Evolutionary conservation across 257 asterid genomes (phyloP), one percentile per base, ranked within the genome.

Genomic region (Lycium barbarum): DNA sequence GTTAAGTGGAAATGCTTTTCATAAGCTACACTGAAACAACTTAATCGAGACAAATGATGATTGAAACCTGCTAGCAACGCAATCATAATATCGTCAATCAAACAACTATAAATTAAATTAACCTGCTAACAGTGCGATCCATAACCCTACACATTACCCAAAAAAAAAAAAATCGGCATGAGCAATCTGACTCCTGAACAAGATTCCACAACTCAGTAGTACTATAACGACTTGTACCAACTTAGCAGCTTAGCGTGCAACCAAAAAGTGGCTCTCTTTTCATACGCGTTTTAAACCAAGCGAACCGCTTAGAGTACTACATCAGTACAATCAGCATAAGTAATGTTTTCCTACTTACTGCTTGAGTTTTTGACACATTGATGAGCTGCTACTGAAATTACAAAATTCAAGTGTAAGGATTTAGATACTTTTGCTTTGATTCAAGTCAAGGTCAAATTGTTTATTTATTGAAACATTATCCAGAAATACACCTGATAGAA

Each of bases 241-340:
- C 45, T 40, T 40, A 40, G 45, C 15, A 65, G 9, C 45, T 40
- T 40, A 40, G 45, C 6, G 45, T 58, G 65, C 26, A 58, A 17
- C 26, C 6, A 58, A 58, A 58, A 58, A 58, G 26, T 6, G 26
- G 10, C 65, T 15, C 26, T 58, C 65, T 58, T 58, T 18, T 58
- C 65, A n/a, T n/a, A n/a, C n/a, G n/a, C n/a, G n/a, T n/a, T n/a
- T n/a, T n/a, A n/a, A n/a, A n/a, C n/a, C n/a, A n/a, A n/a, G n/a
- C n/a, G n/a, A n/a, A n/a, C n/a, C n/a, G n/a, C n/a, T n/a, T n/a
- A 72, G 80, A 72, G 9, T 71, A 40, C 18, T 22, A n/a, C 80
- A 72, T 72, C 2, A 18, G 36, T n/a, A n/a, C 58, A 72, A n/a
- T 72, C 80, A 43, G 18, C 80, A 71, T 71, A 72, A n/a, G 20